These are phyloP conservation scores for Cornus controversa DNA, from an alignment of 148 eudicot species.

Conservation along the genomic window DNA sequence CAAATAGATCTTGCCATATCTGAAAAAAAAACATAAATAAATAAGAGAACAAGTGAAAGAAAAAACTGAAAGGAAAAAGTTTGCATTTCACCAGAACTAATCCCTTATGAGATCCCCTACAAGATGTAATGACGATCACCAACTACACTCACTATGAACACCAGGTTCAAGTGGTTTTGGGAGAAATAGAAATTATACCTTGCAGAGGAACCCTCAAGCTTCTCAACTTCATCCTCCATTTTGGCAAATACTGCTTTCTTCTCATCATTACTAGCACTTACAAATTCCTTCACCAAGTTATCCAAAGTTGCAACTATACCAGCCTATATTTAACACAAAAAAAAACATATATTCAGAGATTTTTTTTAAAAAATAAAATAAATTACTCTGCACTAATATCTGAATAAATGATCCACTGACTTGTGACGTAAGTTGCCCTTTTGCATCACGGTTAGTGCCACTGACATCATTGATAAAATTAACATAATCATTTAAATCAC, in stretches of 20 bases:
- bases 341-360: neutral
- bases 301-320: conserved; percentile 64
- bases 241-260: conserved; percentile 59
- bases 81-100: neutral
- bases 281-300: conserved; percentile 73
- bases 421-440: conserved; percentile 73
- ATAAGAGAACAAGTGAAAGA: neutral
- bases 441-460: conserved; percentile 87
- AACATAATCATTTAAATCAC: conserved; percentile 82
- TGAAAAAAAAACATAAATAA: conserved; percentile 18
- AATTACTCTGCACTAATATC: neutral
- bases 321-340: conserved; percentile 47
- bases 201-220: conserved; percentile 82
- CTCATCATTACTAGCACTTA: conserved; percentile 64
- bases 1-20: conserved; percentile 86
- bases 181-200: conserved; percentile 38
- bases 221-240: conserved; percentile 78
- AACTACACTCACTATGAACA: neutral
- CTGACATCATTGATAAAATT: conserved; percentile 80
- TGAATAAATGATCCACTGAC: conserved; percentile 30
- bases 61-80: neutral
- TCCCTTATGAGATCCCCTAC: neutral
- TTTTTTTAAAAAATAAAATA: neutral
- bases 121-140: neutral
- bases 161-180: neutral